Base-by-base conservation (phyloP, 2,329 filamentous ascomycete species). In the Monilinia polystroma region DNA sequence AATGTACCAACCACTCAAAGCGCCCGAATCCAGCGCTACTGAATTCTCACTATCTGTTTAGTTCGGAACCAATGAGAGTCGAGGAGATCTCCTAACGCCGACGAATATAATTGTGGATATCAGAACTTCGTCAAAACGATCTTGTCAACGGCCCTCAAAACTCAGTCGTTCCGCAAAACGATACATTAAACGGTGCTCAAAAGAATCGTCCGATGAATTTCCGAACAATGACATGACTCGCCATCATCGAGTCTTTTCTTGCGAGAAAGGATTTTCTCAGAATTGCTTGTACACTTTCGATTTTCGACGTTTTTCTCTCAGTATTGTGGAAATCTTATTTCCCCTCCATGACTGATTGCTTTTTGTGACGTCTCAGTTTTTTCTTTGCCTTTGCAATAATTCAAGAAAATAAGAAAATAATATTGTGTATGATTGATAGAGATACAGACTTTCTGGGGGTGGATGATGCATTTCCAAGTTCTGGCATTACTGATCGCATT, bases 221-320 rank as follows among this genome's bases (percentile, higher is more conserved):
- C 35, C n/a, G 2, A 38, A 52, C 4, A 51, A 23, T 14, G 23
- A 14, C 16, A 18, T 41, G 32, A 16, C 29, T 38, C 45, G 51
- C 5, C 45, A 26, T 14, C n/a, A 51, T 26, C 4, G 32, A 51
- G 29, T 62, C 45, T 26, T 62, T 20, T 54, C 47, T n/a, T 64
- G 47, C n/a, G 58, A 51, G 23, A 29, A 26, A 64, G 54, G 51
- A 4, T 43, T 43, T 14, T 57, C 32, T 51, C 32, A 14, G 7
- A 62, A 62, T 51, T 51, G 29, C 58, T 51, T 62, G 45, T 62
- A 51, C 32, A 62, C 32, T 51, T 62, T 62, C 32, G 32, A 56
- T 38, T 56, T 56, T 56, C n/a, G 8, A 38, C 45, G 29, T 41
- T 62, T 62, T 51, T 51, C 58, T 62, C n/a, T 62, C 20, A 62